Evolutionary conservation across 768 basidiomycete species (phyloP).

Genomic region (Coprinopsis sp.): DNA sequence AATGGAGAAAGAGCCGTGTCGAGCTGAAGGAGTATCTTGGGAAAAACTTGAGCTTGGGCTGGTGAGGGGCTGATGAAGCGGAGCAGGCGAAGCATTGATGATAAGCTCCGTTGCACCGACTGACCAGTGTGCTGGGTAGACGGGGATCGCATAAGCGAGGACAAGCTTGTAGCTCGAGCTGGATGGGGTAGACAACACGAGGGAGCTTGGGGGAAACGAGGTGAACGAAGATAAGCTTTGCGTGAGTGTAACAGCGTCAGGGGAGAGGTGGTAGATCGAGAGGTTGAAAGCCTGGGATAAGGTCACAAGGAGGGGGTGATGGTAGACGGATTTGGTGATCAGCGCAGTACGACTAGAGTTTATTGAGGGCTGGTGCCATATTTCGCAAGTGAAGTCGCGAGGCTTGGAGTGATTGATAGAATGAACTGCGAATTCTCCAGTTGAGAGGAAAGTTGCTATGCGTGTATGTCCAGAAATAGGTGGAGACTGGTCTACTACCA

Average conservation of each 20-base stretch:
- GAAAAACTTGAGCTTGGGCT: conserved; percentile 14
- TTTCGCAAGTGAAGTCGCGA: conserved; percentile 36
- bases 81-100: conserved; percentile 38
- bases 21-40: conserved; percentile 20
- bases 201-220: conserved; percentile 72
- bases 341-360: conserved; percentile 36
- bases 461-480: conserved; percentile 40
- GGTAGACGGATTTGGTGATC: conserved; percentile 65
- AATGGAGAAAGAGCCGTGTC: conserved; percentile 38
- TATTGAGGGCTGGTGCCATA: conserved; percentile 45
- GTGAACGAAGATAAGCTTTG: conserved; percentile 76
- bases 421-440: conserved; percentile 64
- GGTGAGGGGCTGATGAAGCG: conserved; percentile 16
- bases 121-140: conserved; percentile 80
- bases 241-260: conserved; percentile 43
- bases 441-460: conserved; percentile 59
- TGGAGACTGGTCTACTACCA: conserved; percentile 74
- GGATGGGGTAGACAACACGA: conserved; percentile 68
- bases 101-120: conserved; percentile 73
- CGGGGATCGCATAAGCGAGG: conserved; percentile 68
- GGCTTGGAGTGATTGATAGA: conserved; percentile 44
- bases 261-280: conserved; percentile 67
- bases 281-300: conserved; percentile 65
- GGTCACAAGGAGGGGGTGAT: conserved; percentile 73
- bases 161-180: conserved; percentile 64